Base-by-base conservation (phyloP, 345 rosid genomes). In the Gossypium longicalyx region DNA sequence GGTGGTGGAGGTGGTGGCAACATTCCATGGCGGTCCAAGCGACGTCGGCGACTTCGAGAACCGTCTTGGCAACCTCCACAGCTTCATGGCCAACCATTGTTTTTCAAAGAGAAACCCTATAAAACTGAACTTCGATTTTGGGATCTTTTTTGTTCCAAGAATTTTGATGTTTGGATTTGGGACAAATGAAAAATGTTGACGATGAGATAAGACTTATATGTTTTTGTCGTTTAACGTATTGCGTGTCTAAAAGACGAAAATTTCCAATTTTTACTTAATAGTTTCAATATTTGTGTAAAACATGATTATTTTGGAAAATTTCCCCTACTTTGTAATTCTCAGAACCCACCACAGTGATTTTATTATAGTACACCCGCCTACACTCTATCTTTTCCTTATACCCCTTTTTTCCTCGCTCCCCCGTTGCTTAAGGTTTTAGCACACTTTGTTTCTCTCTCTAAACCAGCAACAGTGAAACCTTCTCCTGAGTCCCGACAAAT, bases 11-110 rank as follows among this genome's bases (percentile, higher is more conserved):
- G 82, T 86, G 90, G 45, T 92, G 94, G 69, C 79, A 78, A 68
- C 80, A 67, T 80, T 93, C 97, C 77, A 89, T 78, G 69, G 99
- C 97, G 25, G 83, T 84, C 97, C 95, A 92, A 0, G 98, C 96
- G 52, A 91, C 93, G 80, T 95, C 98, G 6, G 99, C 98, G 17
- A 95, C 98, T 79, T 94, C 98, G 27, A 94, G 62, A 27, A 92
- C 97, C 76, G 98, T 94, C 86, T 92, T 92, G 72, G 97, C 95
- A 25, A 89, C 92, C 88, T 95, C 98, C 48, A 95, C 78, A 71
- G 96, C 94, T 52, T 64, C 83, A 75, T 78, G 88, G 47, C 88
- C 85, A 25, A 86, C 81, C 93, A 85, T 85, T 64, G 12, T 52
- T 51, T 48, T 34, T 20, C 44, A 56, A 25, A 12, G 23, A 48